Conservation (phyloP, 1,139 yeast genomes). For the Spathaspora sp. region DNA sequence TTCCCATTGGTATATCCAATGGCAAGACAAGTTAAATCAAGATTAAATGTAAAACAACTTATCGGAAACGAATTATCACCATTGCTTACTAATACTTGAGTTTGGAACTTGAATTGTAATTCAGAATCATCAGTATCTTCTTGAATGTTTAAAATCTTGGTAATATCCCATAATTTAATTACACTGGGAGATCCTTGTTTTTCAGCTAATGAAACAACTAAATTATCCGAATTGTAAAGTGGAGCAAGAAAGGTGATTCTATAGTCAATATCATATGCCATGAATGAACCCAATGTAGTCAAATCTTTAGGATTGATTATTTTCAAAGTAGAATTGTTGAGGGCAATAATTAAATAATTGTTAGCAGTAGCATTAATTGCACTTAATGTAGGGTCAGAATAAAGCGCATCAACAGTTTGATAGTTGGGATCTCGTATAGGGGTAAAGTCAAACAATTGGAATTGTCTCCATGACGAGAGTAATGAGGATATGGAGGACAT, state of each 20-base stretch:
- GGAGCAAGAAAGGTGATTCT: conserved; percentile 56
- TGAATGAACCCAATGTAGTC: conserved; percentile 47
- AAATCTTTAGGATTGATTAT: conserved; percentile 35
- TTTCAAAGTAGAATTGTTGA: conserved; percentile 54
- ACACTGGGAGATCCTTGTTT: conserved; percentile 66
- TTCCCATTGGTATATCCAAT: conserved; percentile 89
- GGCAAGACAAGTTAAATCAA: conserved; percentile 65
- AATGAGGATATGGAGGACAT: conserved; percentile 15
- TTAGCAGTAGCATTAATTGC: conserved; percentile 57
- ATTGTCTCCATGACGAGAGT: conserved; percentile 71
- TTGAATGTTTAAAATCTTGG: conserved; percentile 38
- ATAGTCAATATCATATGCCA: conserved; percentile 66
- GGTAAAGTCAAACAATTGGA: conserved; percentile 79
- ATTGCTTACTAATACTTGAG: conserved; percentile 36
- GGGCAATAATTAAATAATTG: conserved; percentile 55
- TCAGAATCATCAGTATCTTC: conserved; percentile 39
- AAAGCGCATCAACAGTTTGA: conserved; percentile 62
- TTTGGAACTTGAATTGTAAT: conserved; percentile 31
- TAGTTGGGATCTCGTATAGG: conserved; percentile 84
- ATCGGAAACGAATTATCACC: conserved; percentile 72
- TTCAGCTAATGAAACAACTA: conserved; percentile 72
- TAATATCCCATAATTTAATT: conserved; percentile 72
- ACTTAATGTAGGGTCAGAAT: conserved; percentile 75
- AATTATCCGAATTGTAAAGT: conserved; percentile 37
- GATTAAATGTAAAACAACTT: conserved; percentile 59